phyloP scores from a whole-genome alignment of 139 green algal genomes.

The Penium margaritaceum region DNA sequence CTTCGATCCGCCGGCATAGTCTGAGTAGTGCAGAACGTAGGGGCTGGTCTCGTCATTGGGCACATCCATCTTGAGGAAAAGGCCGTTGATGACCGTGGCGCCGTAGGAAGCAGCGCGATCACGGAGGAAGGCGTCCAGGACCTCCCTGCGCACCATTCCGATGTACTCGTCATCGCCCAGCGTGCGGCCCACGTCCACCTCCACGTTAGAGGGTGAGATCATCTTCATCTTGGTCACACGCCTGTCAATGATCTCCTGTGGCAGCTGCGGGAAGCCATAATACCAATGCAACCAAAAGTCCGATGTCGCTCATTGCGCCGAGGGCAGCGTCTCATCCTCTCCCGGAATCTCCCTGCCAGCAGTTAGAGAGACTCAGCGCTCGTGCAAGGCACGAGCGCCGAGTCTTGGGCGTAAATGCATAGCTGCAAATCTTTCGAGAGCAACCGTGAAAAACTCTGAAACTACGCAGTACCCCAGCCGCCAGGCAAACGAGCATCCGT shows the following conservation, averaged over 20 bases:
- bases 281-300: no score
- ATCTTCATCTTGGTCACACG: conserved; percentile 99
- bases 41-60: conserved; percentile 60
- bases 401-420: no score
- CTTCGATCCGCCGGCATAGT: conserved; percentile 61
- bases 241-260: conserved; percentile 51
- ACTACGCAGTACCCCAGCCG: no score
- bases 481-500: no score
- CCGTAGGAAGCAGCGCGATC: conserved; percentile 77
- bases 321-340: no score
- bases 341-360: no score
- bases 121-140: conserved; percentile 92
- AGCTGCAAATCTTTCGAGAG: no score
- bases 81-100: conserved; percentile 87
- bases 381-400: no score
- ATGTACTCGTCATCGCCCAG: conserved; percentile 96
- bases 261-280: conserved; percentile 35
- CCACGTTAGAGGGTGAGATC: conserved; percentile 96
- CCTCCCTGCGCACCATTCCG: conserved; percentile 81
- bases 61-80: conserved; percentile 73
- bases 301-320: no score
- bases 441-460: no score
- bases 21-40: conserved; percentile 78
- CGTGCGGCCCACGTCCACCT: conserved; percentile 96
- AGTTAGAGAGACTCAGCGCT: no score